Evolutionary conservation across 208 protist genomes (phyloP).

Genomic region (Leishmania turanica): DNA sequence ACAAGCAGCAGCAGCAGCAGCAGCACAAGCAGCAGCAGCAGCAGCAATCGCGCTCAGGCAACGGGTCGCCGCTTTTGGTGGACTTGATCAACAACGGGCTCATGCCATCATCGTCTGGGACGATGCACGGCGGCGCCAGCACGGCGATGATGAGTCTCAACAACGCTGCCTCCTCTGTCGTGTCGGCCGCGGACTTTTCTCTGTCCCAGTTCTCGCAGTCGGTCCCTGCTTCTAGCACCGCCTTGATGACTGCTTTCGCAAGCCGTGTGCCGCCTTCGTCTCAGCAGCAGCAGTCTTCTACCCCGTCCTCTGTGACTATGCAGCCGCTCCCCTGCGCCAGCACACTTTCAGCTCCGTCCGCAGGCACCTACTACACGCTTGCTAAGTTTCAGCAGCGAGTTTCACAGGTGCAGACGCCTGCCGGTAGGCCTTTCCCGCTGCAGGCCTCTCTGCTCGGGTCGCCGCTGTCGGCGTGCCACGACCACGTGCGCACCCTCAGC

Average conservation of each 20-base stretch:
- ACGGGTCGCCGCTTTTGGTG: not conserved
- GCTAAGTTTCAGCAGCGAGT: not conserved
- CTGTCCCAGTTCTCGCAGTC: not conserved
- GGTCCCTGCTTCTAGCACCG: not conserved
- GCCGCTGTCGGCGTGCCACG: constrained; percentile 11
- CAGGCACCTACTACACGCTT: not conserved
- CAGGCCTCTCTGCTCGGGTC: constrained; percentile 4
- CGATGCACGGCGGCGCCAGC: constrained; percentile 9
- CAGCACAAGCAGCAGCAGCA: not conserved
- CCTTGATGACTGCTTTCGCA: not conserved
- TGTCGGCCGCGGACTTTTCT: not conserved
- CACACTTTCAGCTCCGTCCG: not conserved
- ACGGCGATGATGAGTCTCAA: not conserved
- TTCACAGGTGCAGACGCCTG: not conserved
- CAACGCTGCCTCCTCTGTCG: not conserved
- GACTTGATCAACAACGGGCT: not conserved
- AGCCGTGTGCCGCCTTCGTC: not conserved
- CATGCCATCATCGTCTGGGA: not conserved
- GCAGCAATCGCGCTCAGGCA: not conserved
- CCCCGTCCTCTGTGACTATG: not conserved
- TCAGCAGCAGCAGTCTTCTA: constrained; percentile 7
- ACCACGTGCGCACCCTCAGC: constrained; percentile 17
- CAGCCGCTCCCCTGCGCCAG: not conserved
- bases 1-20: not conserved
- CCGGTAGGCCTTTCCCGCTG: constrained; percentile 6